A percentile compares a stretch with the other conserved stretches of the same genome.
phyloP scores from a whole-genome alignment of 2,329 filamentous ascomycete species.

The Biscogniauxia marginata region DNA sequence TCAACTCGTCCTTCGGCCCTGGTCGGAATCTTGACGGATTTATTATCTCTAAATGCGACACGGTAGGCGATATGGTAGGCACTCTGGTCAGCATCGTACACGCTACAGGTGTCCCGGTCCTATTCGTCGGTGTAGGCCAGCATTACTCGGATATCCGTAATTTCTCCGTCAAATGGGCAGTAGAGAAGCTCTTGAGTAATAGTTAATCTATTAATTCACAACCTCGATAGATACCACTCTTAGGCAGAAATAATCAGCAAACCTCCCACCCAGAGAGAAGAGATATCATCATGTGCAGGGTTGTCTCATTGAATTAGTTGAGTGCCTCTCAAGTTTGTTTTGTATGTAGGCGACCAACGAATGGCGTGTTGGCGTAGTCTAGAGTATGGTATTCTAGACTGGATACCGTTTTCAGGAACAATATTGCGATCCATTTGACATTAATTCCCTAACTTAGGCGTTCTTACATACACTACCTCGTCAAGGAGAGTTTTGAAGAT shows the following conservation, averaged over 20 bases:
- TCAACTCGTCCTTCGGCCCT: slow-evolving; percentile 87
- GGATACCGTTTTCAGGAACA: background rate
- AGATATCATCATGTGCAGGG: background rate
- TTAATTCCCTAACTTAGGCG: no score
- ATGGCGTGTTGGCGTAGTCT: background rate
- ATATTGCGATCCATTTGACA: background rate
- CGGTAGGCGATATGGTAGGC: slow-evolving; percentile 97
- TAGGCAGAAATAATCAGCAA: background rate
- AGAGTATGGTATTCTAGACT: background rate
- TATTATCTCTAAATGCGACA: slow-evolving; percentile 98
- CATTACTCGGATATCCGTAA: slow-evolving; percentile 68
- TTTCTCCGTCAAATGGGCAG: slow-evolving; percentile 68
- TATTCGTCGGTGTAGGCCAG: slow-evolving; percentile 79
- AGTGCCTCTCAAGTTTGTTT: background rate
- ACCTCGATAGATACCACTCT: background rate
- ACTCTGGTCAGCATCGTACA: slow-evolving; percentile 97
- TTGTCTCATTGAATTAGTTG: background rate
- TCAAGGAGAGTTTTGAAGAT: no score
- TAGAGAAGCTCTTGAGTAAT: slow-evolving; percentile 61
- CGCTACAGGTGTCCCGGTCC: slow-evolving; percentile 91
- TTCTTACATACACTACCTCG: no score
- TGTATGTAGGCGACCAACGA: background rate
- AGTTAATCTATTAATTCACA: slow-evolving; percentile 31
- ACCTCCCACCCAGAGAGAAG: background rate
- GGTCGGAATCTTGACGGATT: slow-evolving; percentile 86